Evolutionary conservation across 2,329 filamentous ascomycete species (phyloP), one percentile per base, ranked within the genome.

Genomic region (Arthrinium phaeospermum): DNA sequence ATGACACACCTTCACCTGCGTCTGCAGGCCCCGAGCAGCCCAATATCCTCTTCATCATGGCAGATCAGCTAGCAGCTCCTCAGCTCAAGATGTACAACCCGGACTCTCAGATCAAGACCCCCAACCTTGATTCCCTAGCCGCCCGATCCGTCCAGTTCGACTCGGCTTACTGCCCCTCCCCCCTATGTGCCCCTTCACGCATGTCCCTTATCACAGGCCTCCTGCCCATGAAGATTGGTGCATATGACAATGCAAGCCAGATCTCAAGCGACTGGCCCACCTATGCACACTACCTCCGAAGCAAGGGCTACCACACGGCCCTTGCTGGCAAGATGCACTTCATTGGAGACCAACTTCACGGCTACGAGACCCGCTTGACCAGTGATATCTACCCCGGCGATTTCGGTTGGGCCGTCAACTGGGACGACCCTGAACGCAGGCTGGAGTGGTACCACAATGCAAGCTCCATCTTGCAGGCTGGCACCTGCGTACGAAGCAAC

Each of bases 301-400:
- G 90, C 57, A 91, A 92, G 78, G 94, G 94, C 70, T 98, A 98
- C 79, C 94, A 98, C 83, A 98, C 95, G 16, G 93, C 93, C 7
- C 86, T 98, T 77, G 94, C 95, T 6, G 95, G 95, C 74, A 98
- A 98, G 88, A 98, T 98, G 95, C 95, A 98, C 84, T 98, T 98
- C 81, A 93, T 97, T 71, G 95, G 95, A 46, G 95, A 98, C 81
- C 95, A 98, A 84, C 87, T 98, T 73, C 95, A 98, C 81, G 95
- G 95, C 44, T 98, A 97, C 79, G 95, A 98, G 85, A 93, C 94
- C 79, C 91, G 95, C 72, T 87, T 98, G 78, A 98, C 95, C n/a
- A 94, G 92, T 76, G 95, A 98, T 82, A 98, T 98, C 80, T 98
- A 98, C 82, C 95, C 95, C 0, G 95, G 93, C 72, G 95, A 98